Evolutionary conservation across 148 eudicot genomes (phyloP), one percentile per base, ranked within the genome.

Genomic region (Chenopodium berlandieri): DNA sequence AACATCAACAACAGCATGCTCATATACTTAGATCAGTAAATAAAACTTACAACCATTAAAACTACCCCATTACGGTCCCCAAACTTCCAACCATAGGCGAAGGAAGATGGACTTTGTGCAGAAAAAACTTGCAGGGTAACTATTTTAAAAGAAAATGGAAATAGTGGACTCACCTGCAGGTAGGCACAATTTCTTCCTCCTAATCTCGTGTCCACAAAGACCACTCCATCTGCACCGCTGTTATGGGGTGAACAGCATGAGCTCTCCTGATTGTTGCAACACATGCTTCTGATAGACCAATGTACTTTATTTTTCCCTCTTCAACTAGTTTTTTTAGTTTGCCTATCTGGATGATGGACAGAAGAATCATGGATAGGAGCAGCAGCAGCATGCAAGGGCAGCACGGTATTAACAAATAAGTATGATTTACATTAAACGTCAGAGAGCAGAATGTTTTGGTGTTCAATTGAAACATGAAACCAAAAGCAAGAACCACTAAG

Each of bases 241-340:
- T 73, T 73, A 73, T 73, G 19, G 75, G 75, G 32, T 73, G 75
- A 31, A 73, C 58, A 12, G 58, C 75, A 76, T 84, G 86, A 13
- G 83, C 86, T n/a, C 80, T 84, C 48, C 83, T 70, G 30, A 80
- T 80, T 46, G 86, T 84, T 20, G 77, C 81, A 76, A 80, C 80
- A 52, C 63, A 84, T 9, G 86, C 86, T 67, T 78, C 86, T 9
- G 83, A 84, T 27, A 84, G 62, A 40, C 86, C 86, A 46, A 84
- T 22, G 56, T 81, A 84, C 46, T 84, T 81, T 9, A 84, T 84
- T 54, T 77, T 84, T 5, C 86, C 86, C 75, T 84, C 86, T 78
- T 84, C 86, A 52, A 84, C 86, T 31, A 84, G 78, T 54, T 84
- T 80, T 54, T 81, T 81, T 11, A 81, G 73, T 20, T 84, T 66